These are phyloP conservation scores for Phanerochaete carnosa DNA, from an alignment of 768 basidiomycete genomes.

Conservation along the genomic window DNA sequence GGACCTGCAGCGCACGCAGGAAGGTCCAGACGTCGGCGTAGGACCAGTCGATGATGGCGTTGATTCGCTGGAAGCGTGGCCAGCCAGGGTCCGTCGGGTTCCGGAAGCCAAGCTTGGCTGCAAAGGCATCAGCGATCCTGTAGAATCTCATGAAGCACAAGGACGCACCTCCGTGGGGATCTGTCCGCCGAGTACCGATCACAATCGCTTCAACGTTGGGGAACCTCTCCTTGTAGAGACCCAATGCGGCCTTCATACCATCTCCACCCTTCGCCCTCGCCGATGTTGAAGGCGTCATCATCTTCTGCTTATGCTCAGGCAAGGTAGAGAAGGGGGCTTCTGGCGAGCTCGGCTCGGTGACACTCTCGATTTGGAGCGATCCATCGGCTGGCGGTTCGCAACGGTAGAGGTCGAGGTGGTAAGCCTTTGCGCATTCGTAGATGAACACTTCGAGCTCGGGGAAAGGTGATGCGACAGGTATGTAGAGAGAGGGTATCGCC, in stretches of 20 bases:
- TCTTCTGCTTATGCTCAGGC: conserved; percentile 6
- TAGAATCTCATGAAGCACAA: not conserved
- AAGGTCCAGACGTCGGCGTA: conserved; percentile 91
- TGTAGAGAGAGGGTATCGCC: conserved; percentile 73
- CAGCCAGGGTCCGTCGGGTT: conserved; percentile 86
- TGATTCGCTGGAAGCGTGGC: conserved; percentile 87
- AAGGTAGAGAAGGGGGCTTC: conserved; percentile 20
- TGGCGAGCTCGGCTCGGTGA: conserved; percentile 33
- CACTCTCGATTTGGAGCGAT: conserved; percentile 45
- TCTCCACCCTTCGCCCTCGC: conserved; percentile 50
- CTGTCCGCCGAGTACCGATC: conserved; percentile 83
- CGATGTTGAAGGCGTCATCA: not conserved
- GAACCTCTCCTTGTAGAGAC: conserved; percentile 63
- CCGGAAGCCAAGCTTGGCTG: conserved; percentile 68
- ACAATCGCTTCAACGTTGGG: conserved; percentile 77
- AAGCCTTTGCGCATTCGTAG: conserved; percentile 50
- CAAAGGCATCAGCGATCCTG: not conserved
- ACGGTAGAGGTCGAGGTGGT: conserved; percentile 75
- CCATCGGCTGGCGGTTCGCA: conserved; percentile 32
- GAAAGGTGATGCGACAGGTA: conserved; percentile 89
- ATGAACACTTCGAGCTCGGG: conserved; percentile 83
- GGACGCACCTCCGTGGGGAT: conserved; percentile 91
- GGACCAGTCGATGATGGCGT: conserved; percentile 95
- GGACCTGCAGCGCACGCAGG: conserved; percentile 67
- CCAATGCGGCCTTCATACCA: conserved; percentile 78